Percentiles rank a stretch among this genome's conserved stretches.
phyloP scores from a whole-genome alignment of 1,284 basidiomycete species.

The Irpex sp. region DNA sequence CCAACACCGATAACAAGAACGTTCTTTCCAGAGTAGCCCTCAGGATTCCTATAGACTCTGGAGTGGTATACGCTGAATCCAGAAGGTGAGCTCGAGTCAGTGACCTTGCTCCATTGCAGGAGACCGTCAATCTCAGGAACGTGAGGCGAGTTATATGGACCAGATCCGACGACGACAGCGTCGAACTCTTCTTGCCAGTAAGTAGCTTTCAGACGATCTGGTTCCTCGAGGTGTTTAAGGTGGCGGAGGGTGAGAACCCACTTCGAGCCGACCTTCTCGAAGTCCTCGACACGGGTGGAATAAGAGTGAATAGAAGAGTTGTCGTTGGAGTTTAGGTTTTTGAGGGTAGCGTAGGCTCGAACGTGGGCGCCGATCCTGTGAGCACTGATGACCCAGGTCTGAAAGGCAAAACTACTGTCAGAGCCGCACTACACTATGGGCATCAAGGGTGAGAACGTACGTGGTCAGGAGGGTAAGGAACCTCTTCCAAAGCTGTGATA shows the following conservation, averaged over 20 bases:
- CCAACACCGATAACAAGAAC: conserved; percentile 5
- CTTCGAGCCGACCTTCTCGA: conserved; percentile 17
- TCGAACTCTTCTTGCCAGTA: conserved; percentile 11
- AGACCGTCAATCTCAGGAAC: conserved; percentile 8
- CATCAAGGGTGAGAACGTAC: background rate
- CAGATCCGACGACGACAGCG: conserved; percentile 4
- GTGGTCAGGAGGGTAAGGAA: conserved; percentile 3
- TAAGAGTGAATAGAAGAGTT: conserved; percentile 20
- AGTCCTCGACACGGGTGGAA: conserved; percentile 24
- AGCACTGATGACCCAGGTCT: background rate
- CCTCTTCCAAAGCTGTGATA: conserved; percentile 4
- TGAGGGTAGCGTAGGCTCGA: conserved; percentile 23
- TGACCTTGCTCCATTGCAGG: conserved; percentile 8
- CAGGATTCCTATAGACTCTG: conserved; percentile 6
- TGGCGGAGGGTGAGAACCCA: conserved; percentile 23
- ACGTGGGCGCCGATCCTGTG: conserved; percentile 5
- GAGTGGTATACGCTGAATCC: conserved; percentile 10
- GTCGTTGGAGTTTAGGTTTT: conserved; percentile 22
- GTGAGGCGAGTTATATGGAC: conserved; percentile 4
- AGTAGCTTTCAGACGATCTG: conserved; percentile 3
- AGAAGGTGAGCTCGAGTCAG: background rate
- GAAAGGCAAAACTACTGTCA: background rate
- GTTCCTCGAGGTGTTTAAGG: conserved; percentile 3
- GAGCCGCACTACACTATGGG: background rate
- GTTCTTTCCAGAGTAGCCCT: conserved; percentile 4